Evolutionary conservation across 495 filamentous ascomycete genomes (phyloP), one percentile per base, ranked within the genome.

Genomic region (Penicillium paxilli): DNA sequence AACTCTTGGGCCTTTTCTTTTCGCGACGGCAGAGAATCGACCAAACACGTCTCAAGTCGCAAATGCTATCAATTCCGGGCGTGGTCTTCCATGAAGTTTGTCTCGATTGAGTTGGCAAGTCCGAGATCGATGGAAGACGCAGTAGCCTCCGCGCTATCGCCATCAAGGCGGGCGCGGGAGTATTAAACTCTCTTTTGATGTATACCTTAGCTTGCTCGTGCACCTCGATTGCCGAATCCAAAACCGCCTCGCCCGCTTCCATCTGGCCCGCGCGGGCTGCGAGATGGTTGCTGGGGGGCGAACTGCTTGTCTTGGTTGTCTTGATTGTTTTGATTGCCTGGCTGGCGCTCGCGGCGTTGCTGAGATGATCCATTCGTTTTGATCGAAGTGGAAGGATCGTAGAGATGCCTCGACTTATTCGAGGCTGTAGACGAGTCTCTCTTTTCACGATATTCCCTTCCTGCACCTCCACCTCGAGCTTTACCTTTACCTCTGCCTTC

Each of bases 211-310:
- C 60, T 55, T 52, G 57, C 60, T 60, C 67, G 67, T 11, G 68
- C 71, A 35, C 83, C 84, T 55, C 83, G 70, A 33, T 69, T 68
- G 30, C 69, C 73, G 51, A 84, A 83, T 57, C 83, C 85, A 64
- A 89, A 90, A 1, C 89, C 89, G 38, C 86, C 87, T 66, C 85
- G 81, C 50, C 87, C 90, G 63, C 80, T 90, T 22, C 76, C 76
- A 68, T 95, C 89, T 8, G 91, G 91, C 2, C 87, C 89, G 54
- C 83, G 79, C 19, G 91, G 91, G 60, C 72, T 71, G 26, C 91
- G 84, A 50, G 88, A 83, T 16, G 80, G 82, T 38, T 81, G 77
- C 73, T 79, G 68, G 71, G 73, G 70, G 70, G 72, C 56, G 71
- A 65, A 59, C 70, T 69, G 69, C 70, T 47, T 75, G 63, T 63